phyloP scores from a whole-genome alignment of 768 basidiomycete genomes.

The Leccinellum rugosiceps region DNA sequence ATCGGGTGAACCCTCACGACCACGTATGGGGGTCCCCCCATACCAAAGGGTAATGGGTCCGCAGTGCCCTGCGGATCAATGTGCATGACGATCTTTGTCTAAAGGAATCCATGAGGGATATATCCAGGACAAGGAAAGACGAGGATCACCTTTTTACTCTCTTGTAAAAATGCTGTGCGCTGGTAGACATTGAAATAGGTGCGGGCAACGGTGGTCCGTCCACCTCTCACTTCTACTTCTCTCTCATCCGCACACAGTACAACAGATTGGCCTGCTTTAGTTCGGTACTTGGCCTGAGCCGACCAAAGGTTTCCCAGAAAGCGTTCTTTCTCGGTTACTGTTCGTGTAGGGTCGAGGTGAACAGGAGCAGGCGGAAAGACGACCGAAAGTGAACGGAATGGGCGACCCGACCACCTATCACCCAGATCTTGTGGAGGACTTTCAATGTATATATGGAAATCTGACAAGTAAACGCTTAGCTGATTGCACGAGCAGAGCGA shows the following conservation, averaged over 20 bases:
- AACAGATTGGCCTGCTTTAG: constrained; percentile 69
- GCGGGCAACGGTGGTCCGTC: constrained; percentile 61
- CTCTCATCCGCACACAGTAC: constrained; percentile 67
- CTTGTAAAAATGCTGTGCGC: constrained; percentile 72
- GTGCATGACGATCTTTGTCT: constrained; percentile 89
- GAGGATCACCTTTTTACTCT: constrained; percentile 67
- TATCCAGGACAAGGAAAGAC: constrained; percentile 1
- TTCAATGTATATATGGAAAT: constrained; percentile 84
- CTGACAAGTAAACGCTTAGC: constrained; percentile 39
- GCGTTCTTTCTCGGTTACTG: constrained; percentile 66
- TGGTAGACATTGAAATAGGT: constrained; percentile 92
- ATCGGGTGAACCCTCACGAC: constrained; percentile 80
- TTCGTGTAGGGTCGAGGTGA: constrained; percentile 62
- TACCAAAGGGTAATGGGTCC: constrained; percentile 74
- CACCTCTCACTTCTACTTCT: constrained; percentile 68
- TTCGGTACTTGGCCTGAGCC: constrained; percentile 77
- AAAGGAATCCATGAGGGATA: constrained; percentile 6
- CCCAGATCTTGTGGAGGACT: constrained; percentile 76
- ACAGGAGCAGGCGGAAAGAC: constrained; percentile 71
- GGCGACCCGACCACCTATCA: constrained; percentile 85
- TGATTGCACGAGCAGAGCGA: not conserved
- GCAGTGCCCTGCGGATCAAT: constrained; percentile 76
- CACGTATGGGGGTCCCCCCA: constrained; percentile 69
- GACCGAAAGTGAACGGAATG: constrained; percentile 75
- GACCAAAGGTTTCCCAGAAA: constrained; percentile 91